phyloP scores from a whole-genome alignment of 306 rosid genomes.

The Albizia julibrissin region DNA sequence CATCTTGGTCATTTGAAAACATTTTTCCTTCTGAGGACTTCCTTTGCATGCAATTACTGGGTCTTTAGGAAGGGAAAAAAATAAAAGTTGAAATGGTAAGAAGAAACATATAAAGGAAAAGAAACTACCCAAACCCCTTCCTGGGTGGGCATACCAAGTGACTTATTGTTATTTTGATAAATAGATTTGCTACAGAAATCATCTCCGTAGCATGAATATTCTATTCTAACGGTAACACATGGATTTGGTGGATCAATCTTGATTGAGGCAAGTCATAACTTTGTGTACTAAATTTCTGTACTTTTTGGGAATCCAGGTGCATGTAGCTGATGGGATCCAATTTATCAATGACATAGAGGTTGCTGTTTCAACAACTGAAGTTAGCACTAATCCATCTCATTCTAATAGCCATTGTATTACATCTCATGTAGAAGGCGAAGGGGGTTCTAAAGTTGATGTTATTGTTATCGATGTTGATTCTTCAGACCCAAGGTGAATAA shows the following conservation, averaged over 20 bases:
- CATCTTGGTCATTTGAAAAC: background rate
- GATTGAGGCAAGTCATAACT: slow-evolving; percentile 2
- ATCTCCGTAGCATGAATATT: background rate
- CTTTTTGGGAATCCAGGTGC: slow-evolving; percentile 65
- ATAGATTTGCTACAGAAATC: background rate
- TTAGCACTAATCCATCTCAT: slow-evolving; percentile 22
- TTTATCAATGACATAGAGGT: slow-evolving; percentile 57
- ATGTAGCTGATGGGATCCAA: slow-evolving; percentile 84
- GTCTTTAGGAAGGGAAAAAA: background rate
- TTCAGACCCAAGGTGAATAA: slow-evolving; percentile 78
- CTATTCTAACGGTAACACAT: background rate
- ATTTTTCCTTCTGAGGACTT: background rate
- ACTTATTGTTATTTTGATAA: background rate
- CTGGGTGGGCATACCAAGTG: no score
- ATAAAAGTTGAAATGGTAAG: background rate
- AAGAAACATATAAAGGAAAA: background rate
- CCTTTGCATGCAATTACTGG: background rate
- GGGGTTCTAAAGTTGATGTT: slow-evolving; percentile 62
- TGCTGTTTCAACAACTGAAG: slow-evolving; percentile 36
- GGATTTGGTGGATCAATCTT: slow-evolving; percentile 27
- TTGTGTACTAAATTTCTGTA: slow-evolving; percentile 19
- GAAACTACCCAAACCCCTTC: background rate
- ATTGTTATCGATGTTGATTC: slow-evolving; percentile 89
- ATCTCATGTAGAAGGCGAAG: slow-evolving; percentile 39
- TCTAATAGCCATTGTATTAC: slow-evolving; percentile 35